Evolutionary conservation across 257 asterid species (phyloP).

Genomic region (Nicotiana obtusifolia): DNA sequence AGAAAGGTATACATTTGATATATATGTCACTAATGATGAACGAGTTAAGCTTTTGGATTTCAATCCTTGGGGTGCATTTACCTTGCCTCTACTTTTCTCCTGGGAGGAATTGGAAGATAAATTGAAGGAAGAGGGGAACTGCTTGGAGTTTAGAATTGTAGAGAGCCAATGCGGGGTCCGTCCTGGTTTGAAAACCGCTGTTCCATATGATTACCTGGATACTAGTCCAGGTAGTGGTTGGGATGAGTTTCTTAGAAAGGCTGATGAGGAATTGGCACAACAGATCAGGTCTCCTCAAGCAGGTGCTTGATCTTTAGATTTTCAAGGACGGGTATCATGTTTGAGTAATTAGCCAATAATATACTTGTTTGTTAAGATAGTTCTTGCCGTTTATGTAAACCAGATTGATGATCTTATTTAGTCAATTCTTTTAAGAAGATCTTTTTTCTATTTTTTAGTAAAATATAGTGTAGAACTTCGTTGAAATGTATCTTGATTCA

Average conservation of each 20-base stretch:
- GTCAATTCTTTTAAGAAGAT: background rate
- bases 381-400: background rate
- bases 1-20: constrained; percentile 62
- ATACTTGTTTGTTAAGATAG: background rate
- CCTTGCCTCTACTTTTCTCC: constrained; percentile 61
- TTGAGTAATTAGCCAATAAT: background rate
- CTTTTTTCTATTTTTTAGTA: background rate
- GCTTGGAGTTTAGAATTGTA: constrained; percentile 54
- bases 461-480: background rate
- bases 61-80: constrained; percentile 85
- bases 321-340: background rate
- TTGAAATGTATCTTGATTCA: background rate
- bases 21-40: constrained; percentile 57
- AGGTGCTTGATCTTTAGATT: constrained; percentile 35
- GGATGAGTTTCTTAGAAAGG: constrained; percentile 71
- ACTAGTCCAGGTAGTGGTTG: constrained; percentile 84
- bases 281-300: constrained; percentile 36
- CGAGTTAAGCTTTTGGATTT: constrained; percentile 82
- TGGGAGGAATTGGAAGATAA: constrained; percentile 81
- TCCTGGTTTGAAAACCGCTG: constrained; percentile 82
- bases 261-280: constrained; percentile 42
- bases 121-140: constrained; percentile 20
- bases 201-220: constrained; percentile 82
- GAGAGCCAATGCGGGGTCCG: constrained; percentile 64
- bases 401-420: background rate